phyloP scores from a whole-genome alignment of 1,284 basidiomycete genomes.

The Phellopilus nigrolimitatus region DNA sequence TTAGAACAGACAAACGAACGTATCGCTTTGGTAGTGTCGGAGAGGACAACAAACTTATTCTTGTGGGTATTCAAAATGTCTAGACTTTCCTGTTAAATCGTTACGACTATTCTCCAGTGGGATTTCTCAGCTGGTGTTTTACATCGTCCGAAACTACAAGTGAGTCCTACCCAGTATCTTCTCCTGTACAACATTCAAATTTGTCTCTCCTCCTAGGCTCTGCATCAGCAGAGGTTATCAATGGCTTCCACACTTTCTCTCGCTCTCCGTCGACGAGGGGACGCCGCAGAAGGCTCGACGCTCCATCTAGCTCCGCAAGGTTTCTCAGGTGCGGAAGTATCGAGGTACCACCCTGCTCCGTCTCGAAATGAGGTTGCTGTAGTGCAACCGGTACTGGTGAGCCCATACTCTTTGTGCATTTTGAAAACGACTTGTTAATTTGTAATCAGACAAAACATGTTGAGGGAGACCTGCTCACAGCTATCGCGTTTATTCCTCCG shows the following conservation, averaged over 20 bases:
- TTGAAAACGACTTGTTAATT: constrained; percentile 9
- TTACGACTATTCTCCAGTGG: constrained; percentile 51
- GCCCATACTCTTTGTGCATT: constrained; percentile 30
- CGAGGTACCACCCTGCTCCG: constrained; percentile 79
- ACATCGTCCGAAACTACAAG: constrained; percentile 61
- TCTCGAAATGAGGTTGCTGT: constrained; percentile 86
- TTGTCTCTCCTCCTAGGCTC: constrained; percentile 32
- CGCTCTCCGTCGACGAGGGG: constrained; percentile 47
- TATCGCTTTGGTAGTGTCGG: constrained; percentile 92
- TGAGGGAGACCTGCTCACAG: constrained; percentile 71
- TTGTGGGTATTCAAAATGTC: no score
- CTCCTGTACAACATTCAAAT: neutral
- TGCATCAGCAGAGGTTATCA: constrained; percentile 66
- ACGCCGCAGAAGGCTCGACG: constrained; percentile 42
- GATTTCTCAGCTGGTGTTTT: constrained; percentile 82
- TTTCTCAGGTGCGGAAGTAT: constrained; percentile 33
- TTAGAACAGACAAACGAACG: constrained; percentile 78
- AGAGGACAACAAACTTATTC: constrained; percentile 88
- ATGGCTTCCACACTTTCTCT: constrained; percentile 73
- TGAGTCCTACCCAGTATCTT: constrained; percentile 29
- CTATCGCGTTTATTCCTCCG: constrained; percentile 68
- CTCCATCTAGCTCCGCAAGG: constrained; percentile 44
- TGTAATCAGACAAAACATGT: constrained; percentile 64
- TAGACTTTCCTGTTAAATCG: no score
- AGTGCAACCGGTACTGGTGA: constrained; percentile 85